Evolutionary conservation across 805 yeast species (phyloP).

Genomic region (Metschnikowia amazonensis): DNA sequence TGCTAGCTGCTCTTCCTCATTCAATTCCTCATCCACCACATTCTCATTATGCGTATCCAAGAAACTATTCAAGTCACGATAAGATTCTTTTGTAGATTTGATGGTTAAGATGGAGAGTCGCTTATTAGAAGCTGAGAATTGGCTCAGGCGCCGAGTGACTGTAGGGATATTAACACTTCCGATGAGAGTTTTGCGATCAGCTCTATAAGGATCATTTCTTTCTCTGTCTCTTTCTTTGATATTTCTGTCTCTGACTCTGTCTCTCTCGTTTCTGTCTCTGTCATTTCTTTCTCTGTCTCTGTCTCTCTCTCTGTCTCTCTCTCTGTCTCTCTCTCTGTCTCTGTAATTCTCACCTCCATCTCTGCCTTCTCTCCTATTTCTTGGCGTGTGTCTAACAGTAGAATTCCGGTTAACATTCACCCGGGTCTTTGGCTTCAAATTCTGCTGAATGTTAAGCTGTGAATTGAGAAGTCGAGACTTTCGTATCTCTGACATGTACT

Average conservation of each 20-base stretch:
- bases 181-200: slow-evolving; percentile 47
- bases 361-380: not conserved
- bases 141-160: slow-evolving; percentile 64
- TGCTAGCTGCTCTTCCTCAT: slow-evolving; percentile 19
- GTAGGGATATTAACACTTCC: slow-evolving; percentile 67
- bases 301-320: too few species aligned
- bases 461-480: slow-evolving; percentile 44
- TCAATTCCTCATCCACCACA: slow-evolving; percentile 20
- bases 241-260: too few species aligned
- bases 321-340: too few species aligned
- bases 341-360: too few species aligned
- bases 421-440: not conserved
- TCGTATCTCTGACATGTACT: slow-evolving; percentile 42
- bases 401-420: not conserved
- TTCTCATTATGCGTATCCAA: slow-evolving; percentile 25
- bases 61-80: slow-evolving; percentile 50
- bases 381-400: not conserved
- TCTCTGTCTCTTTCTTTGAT: too few species aligned
- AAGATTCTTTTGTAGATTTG: slow-evolving; percentile 65
- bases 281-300: too few species aligned
- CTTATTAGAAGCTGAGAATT: slow-evolving; percentile 59
- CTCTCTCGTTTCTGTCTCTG: too few species aligned
- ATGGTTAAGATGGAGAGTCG: slow-evolving; percentile 69
- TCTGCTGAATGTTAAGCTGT: slow-evolving; percentile 28
- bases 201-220: too few species aligned